Percentiles rank a stretch among this genome's conserved stretches.
These are phyloP conservation scores for Emmonsiellopsis sp. DNA, from an alignment of 2,329 filamentous ascomycete genomes.

Conservation along the genomic window DNA sequence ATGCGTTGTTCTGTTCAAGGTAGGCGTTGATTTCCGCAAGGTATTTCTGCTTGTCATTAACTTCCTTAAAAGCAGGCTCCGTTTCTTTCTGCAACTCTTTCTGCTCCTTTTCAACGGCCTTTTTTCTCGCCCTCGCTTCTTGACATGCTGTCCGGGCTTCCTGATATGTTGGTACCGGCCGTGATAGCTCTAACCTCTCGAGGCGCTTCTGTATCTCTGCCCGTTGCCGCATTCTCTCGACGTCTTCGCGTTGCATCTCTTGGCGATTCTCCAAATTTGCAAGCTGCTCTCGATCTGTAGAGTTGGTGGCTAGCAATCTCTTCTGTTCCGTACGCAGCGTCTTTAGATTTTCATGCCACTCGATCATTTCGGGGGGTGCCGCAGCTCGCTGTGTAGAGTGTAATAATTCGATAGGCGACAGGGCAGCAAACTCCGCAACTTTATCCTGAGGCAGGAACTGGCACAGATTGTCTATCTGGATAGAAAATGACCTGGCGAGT, in stretches of 20 bases:
- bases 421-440: slow-evolving; percentile 83
- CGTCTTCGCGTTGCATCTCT: slow-evolving; percentile 64
- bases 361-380: slow-evolving; percentile 68
- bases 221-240: slow-evolving; percentile 72
- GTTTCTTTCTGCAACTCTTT: slow-evolving; percentile 50
- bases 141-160: slow-evolving; percentile 42
- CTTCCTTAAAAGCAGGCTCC: slow-evolving; percentile 60
- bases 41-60: slow-evolving; percentile 64
- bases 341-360: slow-evolving; percentile 69
- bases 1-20: slow-evolving; percentile 46
- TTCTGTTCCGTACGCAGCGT: slow-evolving; percentile 61
- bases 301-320: slow-evolving; percentile 48
- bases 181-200: slow-evolving; percentile 54
- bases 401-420: slow-evolving; percentile 72
- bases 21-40: slow-evolving; percentile 44
- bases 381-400: slow-evolving; percentile 82
- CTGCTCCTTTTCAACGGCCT: slow-evolving; percentile 49
- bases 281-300: slow-evolving; percentile 54
- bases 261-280: slow-evolving; percentile 64
- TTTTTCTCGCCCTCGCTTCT: slow-evolving; percentile 48
- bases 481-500: slow-evolving; percentile 64
- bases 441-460: slow-evolving; percentile 95
- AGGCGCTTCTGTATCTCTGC: slow-evolving; percentile 58
- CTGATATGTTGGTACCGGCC: slow-evolving; percentile 58
- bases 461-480: slow-evolving; percentile 95